Conservation (phyloP, 805 yeast genomes). For the Hanseniaspora singularis region DNA sequence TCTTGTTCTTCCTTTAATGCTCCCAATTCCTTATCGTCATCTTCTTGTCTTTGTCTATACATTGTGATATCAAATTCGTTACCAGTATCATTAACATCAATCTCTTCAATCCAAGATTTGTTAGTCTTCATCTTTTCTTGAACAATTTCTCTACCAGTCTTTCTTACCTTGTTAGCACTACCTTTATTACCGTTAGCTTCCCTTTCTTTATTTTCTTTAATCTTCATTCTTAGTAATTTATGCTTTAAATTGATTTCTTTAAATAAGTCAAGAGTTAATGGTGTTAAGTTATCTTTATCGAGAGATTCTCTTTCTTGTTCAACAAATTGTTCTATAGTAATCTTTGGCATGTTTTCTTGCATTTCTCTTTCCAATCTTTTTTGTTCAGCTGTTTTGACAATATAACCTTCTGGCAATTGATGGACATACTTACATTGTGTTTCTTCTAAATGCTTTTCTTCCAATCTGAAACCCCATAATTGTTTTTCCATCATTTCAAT, state of each 20-base stretch:
- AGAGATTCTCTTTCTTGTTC: conserved; percentile 84
- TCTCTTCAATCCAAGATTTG: conserved; percentile 40
- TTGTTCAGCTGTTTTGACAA: conserved; percentile 92
- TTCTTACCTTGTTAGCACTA: conserved; percentile 21
- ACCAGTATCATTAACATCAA: conserved; percentile 24
- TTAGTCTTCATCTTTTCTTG: conserved; percentile 49
- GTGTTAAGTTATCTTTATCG: conserved; percentile 63
- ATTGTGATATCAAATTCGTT: conserved; percentile 36
- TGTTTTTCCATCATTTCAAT: conserved; percentile 79
- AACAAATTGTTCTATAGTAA: conserved; percentile 88
- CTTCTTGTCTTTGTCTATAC: conserved; percentile 32
- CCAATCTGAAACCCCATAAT: conserved; percentile 15
- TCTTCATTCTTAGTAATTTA: conserved; percentile 41
- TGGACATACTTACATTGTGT: conserved; percentile 91
- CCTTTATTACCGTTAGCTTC: conserved; percentile 35
- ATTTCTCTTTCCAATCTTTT: conserved; percentile 79
- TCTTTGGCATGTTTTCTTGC: conserved; percentile 70
- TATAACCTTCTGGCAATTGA: conserved; percentile 93
- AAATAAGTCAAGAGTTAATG: conserved; percentile 73
- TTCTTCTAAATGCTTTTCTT: conserved; percentile 38
- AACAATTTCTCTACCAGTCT: conserved; percentile 60
- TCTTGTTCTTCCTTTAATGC: conserved; percentile 25
- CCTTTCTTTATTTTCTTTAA: conserved; percentile 22
- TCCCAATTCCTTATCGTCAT: conserved; percentile 23
- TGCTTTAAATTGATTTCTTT: conserved; percentile 72